Percentiles rank a stretch among this genome's conserved stretches.
Evolutionary conservation across 2,329 filamentous ascomycete genomes (phyloP).

Genomic region (Lachnum nothofagi): DNA sequence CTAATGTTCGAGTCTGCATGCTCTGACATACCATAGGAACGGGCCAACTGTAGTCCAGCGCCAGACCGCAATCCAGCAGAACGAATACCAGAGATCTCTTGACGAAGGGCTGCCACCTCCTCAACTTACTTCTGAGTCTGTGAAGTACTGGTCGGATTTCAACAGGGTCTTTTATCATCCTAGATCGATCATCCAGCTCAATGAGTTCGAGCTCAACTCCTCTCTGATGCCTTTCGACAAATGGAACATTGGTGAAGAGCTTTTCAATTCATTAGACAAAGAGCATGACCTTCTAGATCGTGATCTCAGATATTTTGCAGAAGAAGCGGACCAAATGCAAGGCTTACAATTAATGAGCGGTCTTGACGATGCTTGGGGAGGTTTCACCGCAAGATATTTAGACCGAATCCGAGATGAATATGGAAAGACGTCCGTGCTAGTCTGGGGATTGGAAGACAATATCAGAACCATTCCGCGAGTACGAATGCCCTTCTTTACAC

Average conservation of each 20-base stretch:
- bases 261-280: slow-evolving; percentile 67
- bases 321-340: slow-evolving; percentile 91
- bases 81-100: slow-evolving; percentile 72
- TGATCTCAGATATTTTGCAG: slow-evolving; percentile 81
- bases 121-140: slow-evolving; percentile 59
- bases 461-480: slow-evolving; percentile 50
- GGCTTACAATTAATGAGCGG: slow-evolving; percentile 73
- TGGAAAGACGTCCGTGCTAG: slow-evolving; percentile 79
- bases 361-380: slow-evolving; percentile 75
- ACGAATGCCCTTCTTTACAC: slow-evolving; percentile 26
- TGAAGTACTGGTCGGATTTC: slow-evolving; percentile 97
- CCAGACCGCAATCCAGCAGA: slow-evolving; percentile 61
- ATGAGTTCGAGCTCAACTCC: slow-evolving; percentile 80
- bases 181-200: slow-evolving; percentile 76
- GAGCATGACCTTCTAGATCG: slow-evolving; percentile 85
- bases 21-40: slow-evolving; percentile 44
- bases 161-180: slow-evolving; percentile 91
- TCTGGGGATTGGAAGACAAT: slow-evolving; percentile 73
- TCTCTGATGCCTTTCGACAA: slow-evolving; percentile 76
- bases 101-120: slow-evolving; percentile 64
- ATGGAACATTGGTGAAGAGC: slow-evolving; percentile 66
- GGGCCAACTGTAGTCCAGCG: slow-evolving; percentile 64
- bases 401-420: slow-evolving; percentile 84
- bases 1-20: not conserved
- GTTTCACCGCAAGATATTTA: slow-evolving; percentile 67